These are phyloP conservation scores for Kodamaea fungicola DNA, from an alignment of 1,139 yeast genomes.

Conservation along the genomic window DNA sequence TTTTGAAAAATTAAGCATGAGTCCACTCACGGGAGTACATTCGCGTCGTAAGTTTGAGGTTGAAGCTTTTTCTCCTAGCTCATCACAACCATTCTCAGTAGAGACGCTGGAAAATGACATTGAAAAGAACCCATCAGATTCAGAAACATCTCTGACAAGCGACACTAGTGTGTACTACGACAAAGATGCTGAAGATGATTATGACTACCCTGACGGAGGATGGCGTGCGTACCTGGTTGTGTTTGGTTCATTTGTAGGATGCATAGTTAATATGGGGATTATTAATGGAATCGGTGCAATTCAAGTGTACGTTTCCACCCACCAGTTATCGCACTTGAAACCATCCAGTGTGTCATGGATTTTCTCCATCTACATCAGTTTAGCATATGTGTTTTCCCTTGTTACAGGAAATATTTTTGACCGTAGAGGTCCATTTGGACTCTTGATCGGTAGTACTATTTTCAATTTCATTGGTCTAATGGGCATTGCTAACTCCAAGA, in stretches of 20 bases:
- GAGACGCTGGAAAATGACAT: too few species aligned
- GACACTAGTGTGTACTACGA: not conserved
- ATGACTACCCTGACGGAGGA: constrained; percentile 63
- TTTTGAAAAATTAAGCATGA: too few species aligned
- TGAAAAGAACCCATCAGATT: too few species aligned
- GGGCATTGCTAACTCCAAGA: constrained; percentile 49
- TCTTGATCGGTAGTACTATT: constrained; percentile 45
- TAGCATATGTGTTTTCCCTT: constrained; percentile 56
- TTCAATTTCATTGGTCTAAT: constrained; percentile 48
- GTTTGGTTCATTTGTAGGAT: constrained; percentile 58
- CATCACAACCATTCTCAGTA: too few species aligned
- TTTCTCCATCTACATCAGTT: constrained; percentile 53
- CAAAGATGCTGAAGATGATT: constrained; percentile 1
- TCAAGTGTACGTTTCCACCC: constrained; percentile 51
- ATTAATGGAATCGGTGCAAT: constrained; percentile 59
- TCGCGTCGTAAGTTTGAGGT: too few species aligned
- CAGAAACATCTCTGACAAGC: too few species aligned
- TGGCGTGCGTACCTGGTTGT: constrained; percentile 54
- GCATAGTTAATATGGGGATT: constrained; percentile 60
- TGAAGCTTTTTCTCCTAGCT: too few species aligned
- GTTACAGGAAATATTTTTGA: constrained; percentile 64
- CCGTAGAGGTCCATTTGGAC: constrained; percentile 46
- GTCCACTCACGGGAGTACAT: too few species aligned
- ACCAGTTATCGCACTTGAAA: constrained; percentile 43
- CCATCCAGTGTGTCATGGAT: constrained; percentile 59